Percentiles rank a stretch among this genome's conserved stretches.
Conservation (phyloP, 2,329 filamentous ascomycete species). For the Neofusicoccum sp. region DNA sequence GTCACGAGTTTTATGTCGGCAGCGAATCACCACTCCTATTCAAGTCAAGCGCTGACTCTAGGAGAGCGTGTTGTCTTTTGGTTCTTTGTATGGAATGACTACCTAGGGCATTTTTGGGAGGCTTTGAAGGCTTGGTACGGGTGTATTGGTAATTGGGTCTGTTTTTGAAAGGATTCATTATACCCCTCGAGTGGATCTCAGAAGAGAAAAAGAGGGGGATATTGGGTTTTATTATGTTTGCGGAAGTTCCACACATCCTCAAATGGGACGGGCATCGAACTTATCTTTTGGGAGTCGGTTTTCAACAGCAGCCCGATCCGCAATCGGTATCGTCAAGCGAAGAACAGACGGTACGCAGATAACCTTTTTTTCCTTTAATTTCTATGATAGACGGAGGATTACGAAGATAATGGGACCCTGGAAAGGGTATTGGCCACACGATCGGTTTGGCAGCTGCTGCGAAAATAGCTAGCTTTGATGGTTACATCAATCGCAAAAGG, state of each 20-base stretch:
- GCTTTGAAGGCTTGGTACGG: neutral
- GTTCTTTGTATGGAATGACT: slow-evolving; percentile 5
- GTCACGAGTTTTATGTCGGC: neutral
- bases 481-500: slow-evolving; percentile 9
- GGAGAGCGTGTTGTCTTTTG: slow-evolving; percentile 2
- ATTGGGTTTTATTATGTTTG: neutral
- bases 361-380: neutral
- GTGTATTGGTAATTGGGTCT: neutral
- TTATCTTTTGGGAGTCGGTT: too few species aligned
- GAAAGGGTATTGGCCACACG: neutral
- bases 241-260: neutral
- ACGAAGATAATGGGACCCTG: neutral
- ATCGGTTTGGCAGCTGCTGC: neutral
- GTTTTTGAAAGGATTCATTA: slow-evolving; percentile 1
- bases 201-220: neutral
- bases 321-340: slow-evolving; percentile 14
- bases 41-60: slow-evolving; percentile 4
- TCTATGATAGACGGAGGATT: slow-evolving; percentile 9
- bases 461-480: neutral
- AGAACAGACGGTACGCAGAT: slow-evolving; percentile 12
- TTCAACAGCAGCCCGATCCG: slow-evolving; percentile 3
- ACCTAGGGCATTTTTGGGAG: neutral
- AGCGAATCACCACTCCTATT: neutral
- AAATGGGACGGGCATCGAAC: neutral
- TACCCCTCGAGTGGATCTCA: neutral